Base-by-base conservation (phyloP, 805 yeast genomes). In the Candida ascalaphidarum region DNA sequence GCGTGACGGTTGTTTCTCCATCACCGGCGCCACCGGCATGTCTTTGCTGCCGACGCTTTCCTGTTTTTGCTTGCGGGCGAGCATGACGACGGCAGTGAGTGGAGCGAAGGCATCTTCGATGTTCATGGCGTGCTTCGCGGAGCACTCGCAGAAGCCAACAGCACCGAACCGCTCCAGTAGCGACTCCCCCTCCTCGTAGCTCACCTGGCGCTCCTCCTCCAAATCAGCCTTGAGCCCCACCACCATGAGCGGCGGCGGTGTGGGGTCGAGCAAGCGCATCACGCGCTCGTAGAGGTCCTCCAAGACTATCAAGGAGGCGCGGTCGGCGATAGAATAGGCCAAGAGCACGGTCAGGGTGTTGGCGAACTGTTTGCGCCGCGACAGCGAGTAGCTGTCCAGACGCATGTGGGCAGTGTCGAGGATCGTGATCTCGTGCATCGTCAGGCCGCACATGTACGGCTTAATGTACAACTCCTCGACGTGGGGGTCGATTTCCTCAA, bases 221-320 rank as follows among this genome's bases (percentile, higher is more conserved):
- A 32, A 25, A 26, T 60, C 65, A 15, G 41, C 25, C 28, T 54
- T 55, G 12, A 57, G 38, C 1, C 55, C 62, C 12, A 48, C 58
- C 9, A 61, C 30, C 3, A 50, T 46, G 4, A 56, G 35, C 0
- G 59, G 58, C 9, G 61, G 61, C 21, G 46, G 35, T 3, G n/a
- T 28, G 4, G 41, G 42, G 0, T 30, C 36, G 24, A 55, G 39
- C 3, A 54, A 26, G 6, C 44, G 33, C 14, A 19, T 21, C 1
- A 58, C 33, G 22, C 50, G 35, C n/a, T 50, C 48, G 17, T 44
- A 40, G 25, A 48, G 28, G 19, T 58, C 59, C 14, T 50, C 55
- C 9, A 55, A 29, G 7, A 41, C 46, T 17, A 45, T 45, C 25
- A 56, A 58, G 3, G 59, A 46, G 6, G 40, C 45, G 7, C 39